Evolutionary conservation across 2,329 filamentous ascomycete species (phyloP), one percentile per base, ranked within the genome.

Genomic region (Aureobasidium leucospermi): DNA sequence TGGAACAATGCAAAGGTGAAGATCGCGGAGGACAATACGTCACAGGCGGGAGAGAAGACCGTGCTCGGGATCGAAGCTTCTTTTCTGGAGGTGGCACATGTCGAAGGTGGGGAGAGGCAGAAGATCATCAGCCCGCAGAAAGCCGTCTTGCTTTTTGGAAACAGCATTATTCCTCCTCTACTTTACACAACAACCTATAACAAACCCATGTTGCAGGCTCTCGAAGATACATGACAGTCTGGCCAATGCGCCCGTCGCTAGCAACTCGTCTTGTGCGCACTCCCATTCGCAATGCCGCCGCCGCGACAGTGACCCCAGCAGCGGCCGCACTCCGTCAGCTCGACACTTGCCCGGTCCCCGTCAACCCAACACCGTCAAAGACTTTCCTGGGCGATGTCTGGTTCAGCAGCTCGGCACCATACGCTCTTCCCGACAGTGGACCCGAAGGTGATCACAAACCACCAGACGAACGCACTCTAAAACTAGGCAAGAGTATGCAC

Each of bases 401-500:
- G 55, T 58, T 58, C 55, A 48, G 32, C 23, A 58, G 55, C 45
- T 58, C 55, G 13, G 16, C 55, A 7, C 55, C 32, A 7, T 28
- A 19, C 15, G 15, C 29, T 10, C 29, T 43, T 1, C 7, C 43
- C 8, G 43, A 58, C 4, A 48, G 9, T 10, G 34, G 34, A 15
- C 15, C 29, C 13, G 39, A 46, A 13, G 60, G 62, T 53, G 70
- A 72, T 58, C 65, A 69, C 55, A 76, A 79, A 64, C 79, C 79
- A 9, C 78, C 80, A 29, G 79, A 85, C 66, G 80, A 85, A 70
- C 78, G 84, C 62, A 81, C 81, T 7, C 62, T 86, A 59, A 85
- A 85, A 70, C 74, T 86, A 9, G 84, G 84, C 38, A 83, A 81
- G 67, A 86, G 82, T 84, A 74, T 51, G 76, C 47, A 11, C 48